Percentiles rank a stretch among this genome's conserved stretches.
Conservation (phyloP, 1,284 basidiomycete species). For the Porodaedalea pini region DNA sequence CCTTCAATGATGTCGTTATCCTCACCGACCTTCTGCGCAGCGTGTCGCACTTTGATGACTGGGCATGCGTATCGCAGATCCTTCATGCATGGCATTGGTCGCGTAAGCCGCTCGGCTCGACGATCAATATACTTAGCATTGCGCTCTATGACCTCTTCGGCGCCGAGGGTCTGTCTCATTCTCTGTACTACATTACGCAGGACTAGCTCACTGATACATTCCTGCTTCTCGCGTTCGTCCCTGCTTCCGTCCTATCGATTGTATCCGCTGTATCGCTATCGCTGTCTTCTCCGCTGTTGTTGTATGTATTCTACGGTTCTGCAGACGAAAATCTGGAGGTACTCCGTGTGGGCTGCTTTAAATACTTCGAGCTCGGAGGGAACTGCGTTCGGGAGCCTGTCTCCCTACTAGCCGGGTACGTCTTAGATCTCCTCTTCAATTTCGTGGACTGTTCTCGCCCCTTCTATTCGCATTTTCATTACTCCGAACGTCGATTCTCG, state of each 20-base stretch:
- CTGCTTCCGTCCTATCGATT: conserved; percentile 1
- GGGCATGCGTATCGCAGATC: conserved; percentile 55
- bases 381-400: conserved; percentile 89
- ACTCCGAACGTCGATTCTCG: not conserved
- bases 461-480: conserved; percentile 2
- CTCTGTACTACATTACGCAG: conserved; percentile 14
- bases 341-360: conserved; percentile 91
- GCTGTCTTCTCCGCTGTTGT: conserved; percentile 17
- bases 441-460: not conserved
- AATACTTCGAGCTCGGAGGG: conserved; percentile 94
- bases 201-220: conserved; percentile 10
- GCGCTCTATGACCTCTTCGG: conserved; percentile 91
- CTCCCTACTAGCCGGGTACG: conserved; percentile 75
- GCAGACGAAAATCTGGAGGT: conserved; percentile 77
- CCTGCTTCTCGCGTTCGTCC: not conserved
- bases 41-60: conserved; percentile 52
- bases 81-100: conserved; percentile 81
- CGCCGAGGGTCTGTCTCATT: conserved; percentile 69
- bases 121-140: conserved; percentile 87
- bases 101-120: conserved; percentile 77
- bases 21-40: conserved; percentile 60
- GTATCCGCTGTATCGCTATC: conserved; percentile 11
- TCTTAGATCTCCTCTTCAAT: conserved; percentile 2
- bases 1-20: conserved; percentile 79
- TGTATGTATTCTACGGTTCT: not conserved